Conservation (phyloP, 768 basidiomycete species). For the Stropharia rugosoannulata region DNA sequence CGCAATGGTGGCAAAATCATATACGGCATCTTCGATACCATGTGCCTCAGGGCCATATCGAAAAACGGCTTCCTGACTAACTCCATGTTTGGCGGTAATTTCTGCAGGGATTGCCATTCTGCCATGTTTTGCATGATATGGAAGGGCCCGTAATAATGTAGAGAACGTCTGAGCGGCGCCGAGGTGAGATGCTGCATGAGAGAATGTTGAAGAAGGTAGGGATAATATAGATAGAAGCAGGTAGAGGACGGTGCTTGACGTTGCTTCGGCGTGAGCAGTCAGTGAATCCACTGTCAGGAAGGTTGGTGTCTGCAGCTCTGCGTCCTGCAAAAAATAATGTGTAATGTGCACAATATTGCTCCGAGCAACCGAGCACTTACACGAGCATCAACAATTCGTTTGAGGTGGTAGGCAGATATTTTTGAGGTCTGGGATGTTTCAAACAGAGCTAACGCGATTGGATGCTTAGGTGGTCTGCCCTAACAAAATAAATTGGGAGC, state of each 20-base stretch:
- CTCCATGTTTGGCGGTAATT: constrained; percentile 74
- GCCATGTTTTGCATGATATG: constrained; percentile 72
- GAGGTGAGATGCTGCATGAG: constrained; percentile 82
- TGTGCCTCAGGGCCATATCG: constrained; percentile 50
- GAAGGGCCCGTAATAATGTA: constrained; percentile 73
- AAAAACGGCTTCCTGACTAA: constrained; percentile 80
- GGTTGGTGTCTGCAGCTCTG: constrained; percentile 61
- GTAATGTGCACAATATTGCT: constrained; percentile 2
- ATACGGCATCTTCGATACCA: constrained; percentile 76
- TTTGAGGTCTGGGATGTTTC: constrained; percentile 48
- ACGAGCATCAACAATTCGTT: constrained; percentile 81
- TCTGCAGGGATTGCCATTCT: constrained; percentile 79
- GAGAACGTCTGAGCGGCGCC: constrained; percentile 71
- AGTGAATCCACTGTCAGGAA: constrained; percentile 69
- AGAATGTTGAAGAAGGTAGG: constrained; percentile 50
- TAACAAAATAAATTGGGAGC: constrained; percentile 28
- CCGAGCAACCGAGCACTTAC: constrained; percentile 39
- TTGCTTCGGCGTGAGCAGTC: constrained; percentile 75
- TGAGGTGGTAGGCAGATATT: constrained; percentile 74
- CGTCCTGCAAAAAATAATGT: constrained; percentile 44
- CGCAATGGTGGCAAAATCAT: constrained; percentile 77
- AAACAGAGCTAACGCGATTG: constrained; percentile 73
- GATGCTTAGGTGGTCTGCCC: constrained; percentile 78
- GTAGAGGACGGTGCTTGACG: constrained; percentile 77
- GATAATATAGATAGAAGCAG: constrained; percentile 68